A percentile compares a stretch with the other conserved stretches of the same genome.
Conservation (phyloP, 108 stramenopile species). For the Cyclotella baltica region DNA sequence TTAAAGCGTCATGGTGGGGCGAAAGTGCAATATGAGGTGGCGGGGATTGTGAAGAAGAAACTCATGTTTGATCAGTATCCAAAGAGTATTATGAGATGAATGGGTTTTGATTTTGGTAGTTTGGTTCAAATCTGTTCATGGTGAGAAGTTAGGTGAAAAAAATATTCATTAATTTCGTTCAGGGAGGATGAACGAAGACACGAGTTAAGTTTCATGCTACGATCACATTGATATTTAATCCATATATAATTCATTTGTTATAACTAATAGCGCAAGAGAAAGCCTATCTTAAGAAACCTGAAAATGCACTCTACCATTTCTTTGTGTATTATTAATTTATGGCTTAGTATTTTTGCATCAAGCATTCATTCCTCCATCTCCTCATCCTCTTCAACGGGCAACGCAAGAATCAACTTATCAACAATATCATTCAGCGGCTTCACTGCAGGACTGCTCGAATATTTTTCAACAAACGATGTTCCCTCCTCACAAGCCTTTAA, state of each 20-base stretch:
- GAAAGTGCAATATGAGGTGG: constrained; percentile 59
- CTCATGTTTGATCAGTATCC: constrained; percentile 78
- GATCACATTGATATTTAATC: background rate
- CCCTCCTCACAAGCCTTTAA: constrained; percentile 94
- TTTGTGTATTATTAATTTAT: background rate
- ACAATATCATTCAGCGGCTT: constrained; percentile 69
- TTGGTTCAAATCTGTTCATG: background rate
- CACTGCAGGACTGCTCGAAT: constrained; percentile 59
- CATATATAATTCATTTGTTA: background rate
- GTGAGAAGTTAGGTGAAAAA: too few species aligned
- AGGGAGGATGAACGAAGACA: background rate
- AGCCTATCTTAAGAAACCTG: background rate
- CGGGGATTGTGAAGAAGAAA: constrained; percentile 73
- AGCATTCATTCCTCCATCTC: background rate
- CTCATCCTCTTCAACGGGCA: constrained; percentile 78
- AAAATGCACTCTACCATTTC: background rate
- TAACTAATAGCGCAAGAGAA: background rate
- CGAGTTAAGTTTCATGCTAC: background rate
- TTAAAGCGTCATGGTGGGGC: constrained; percentile 12
- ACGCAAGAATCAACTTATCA: constrained; percentile 57
- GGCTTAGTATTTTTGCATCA: background rate
- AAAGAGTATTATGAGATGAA: constrained; percentile 77
- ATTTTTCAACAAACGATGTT: constrained; percentile 68
- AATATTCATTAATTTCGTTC: too few species aligned
- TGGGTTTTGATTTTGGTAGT: background rate